These are phyloP conservation scores for Lyophyllum shimeji DNA, from an alignment of 768 basidiomycete species.

Conservation along the genomic window DNA sequence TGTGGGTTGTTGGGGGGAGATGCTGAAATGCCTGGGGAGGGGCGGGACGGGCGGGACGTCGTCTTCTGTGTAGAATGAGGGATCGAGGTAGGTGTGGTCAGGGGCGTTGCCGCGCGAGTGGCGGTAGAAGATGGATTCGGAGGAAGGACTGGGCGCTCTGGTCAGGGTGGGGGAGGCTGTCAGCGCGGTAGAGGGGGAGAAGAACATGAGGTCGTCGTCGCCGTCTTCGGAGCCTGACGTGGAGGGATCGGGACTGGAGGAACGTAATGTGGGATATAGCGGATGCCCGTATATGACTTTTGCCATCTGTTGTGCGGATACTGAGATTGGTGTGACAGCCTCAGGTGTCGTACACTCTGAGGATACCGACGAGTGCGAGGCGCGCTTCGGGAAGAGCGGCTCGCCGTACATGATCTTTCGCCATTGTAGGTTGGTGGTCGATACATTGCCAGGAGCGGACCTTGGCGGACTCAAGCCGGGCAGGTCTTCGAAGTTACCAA, in stretches of 20 bases:
- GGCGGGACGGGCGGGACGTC: conserved; percentile 36
- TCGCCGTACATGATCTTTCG: conserved; percentile 60
- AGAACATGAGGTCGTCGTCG: conserved; percentile 30
- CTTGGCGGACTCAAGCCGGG: conserved; percentile 14
- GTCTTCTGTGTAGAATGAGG: conserved; percentile 35
- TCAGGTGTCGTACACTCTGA: conserved; percentile 30
- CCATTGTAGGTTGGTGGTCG: conserved; percentile 42
- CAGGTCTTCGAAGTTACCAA: conserved; percentile 1
- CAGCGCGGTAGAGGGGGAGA: conserved; percentile 21
- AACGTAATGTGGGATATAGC: conserved; percentile 36
- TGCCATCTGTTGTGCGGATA: conserved; percentile 37
- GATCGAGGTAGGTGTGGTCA: conserved; percentile 43
- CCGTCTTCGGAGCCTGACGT: conserved; percentile 31
- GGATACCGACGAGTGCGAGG: conserved; percentile 17
- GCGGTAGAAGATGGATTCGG: conserved; percentile 48
- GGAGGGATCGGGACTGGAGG: conserved; percentile 24
- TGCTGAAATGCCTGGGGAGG: conserved; percentile 31
- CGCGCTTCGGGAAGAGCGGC: conserved; percentile 48
- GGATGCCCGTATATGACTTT: conserved; percentile 42
- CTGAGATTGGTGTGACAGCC: conserved; percentile 26
- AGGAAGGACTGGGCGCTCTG: conserved; percentile 42
- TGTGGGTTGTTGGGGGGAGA: conserved; percentile 7
- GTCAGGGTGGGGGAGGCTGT: conserved; percentile 21
- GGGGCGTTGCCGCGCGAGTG: conserved; percentile 41
- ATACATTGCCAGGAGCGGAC: conserved; percentile 32